Percentiles rank a stretch among this genome's conserved stretches.
These are phyloP conservation scores for Phytophthora crassamura DNA, from an alignment of 352 stramenopile genomes.

Conservation along the genomic window DNA sequence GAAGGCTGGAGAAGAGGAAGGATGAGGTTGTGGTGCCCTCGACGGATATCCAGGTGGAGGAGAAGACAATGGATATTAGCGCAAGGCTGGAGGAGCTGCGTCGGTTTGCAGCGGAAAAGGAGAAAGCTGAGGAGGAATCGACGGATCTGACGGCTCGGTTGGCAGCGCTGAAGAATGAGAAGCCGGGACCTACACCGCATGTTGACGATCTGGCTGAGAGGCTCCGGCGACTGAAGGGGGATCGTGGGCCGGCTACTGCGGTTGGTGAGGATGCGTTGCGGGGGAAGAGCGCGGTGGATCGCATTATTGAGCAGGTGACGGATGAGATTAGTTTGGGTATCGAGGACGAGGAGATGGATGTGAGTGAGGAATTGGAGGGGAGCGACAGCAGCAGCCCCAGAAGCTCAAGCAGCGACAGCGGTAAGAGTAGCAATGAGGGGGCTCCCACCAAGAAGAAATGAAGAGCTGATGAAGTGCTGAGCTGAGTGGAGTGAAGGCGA, in stretches of 20 bases:
- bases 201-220: constrained; percentile 44
- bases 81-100: constrained; percentile 51
- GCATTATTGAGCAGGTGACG: constrained; percentile 64
- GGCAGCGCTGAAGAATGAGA: constrained; percentile 59
- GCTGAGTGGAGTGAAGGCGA: not conserved
- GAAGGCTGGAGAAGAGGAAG: constrained; percentile 14
- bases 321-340: constrained; percentile 70
- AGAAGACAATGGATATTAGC: constrained; percentile 32
- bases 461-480: not conserved
- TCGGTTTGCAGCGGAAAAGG: constrained; percentile 42
- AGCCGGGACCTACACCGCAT: constrained; percentile 21
- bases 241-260: not conserved
- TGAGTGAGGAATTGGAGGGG: constrained; percentile 18
- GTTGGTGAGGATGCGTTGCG: not conserved
- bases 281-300: constrained; percentile 37
- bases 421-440: constrained; percentile 3
- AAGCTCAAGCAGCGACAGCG: constrained; percentile 1
- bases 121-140: constrained; percentile 11
- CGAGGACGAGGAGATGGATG: constrained; percentile 40
- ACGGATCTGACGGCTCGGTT: constrained; percentile 48
- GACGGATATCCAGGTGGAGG: not conserved
- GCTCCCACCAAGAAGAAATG: constrained; percentile 1
- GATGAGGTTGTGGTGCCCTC: not conserved
- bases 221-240: constrained; percentile 46
- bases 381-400: constrained; percentile 22